A percentile compares a stretch with the other conserved stretches of the same genome.
Conservation (phyloP, 768 basidiomycete genomes). For the Auricularia sp. region DNA sequence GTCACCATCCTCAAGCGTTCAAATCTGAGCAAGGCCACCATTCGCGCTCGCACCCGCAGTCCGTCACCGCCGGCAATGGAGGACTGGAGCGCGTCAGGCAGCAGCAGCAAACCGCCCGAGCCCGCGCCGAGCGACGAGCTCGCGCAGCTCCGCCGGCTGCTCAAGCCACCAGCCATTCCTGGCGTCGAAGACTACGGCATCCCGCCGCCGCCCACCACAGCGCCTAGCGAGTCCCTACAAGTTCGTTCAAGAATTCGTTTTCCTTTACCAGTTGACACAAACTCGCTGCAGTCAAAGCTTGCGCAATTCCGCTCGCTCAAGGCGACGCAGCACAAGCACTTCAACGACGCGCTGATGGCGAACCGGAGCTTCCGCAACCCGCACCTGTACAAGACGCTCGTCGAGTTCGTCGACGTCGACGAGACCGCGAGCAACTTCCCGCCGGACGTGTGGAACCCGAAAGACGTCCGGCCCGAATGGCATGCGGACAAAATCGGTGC, state of each 20-base stretch:
- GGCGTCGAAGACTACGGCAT: slow-evolving; percentile 71
- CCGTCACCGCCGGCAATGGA: no score
- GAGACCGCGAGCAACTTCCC: slow-evolving; percentile 83
- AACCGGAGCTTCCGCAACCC: slow-evolving; percentile 93
- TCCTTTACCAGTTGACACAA: no score
- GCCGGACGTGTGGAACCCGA: slow-evolving; percentile 59
- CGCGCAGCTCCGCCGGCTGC: slow-evolving; percentile 39
- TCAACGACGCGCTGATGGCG: slow-evolving; percentile 91
- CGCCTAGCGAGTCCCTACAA: slow-evolving; percentile 53
- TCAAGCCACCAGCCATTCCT: slow-evolving; percentile 54
- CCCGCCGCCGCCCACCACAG: slow-evolving; percentile 41
- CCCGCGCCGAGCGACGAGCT: slow-evolving; percentile 29
- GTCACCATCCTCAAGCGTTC: neutral
- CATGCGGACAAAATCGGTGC: slow-evolving; percentile 70
- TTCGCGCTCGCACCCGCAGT: neutral
- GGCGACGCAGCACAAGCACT: slow-evolving; percentile 61
- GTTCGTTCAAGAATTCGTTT: no score
- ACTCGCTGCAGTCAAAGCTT: no score
- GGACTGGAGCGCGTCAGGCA: neutral
- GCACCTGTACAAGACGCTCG: slow-evolving; percentile 88
- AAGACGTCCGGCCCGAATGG: slow-evolving; percentile 55
- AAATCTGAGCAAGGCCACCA: neutral
- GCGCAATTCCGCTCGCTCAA: slow-evolving; percentile 69
- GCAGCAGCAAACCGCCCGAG: neutral
- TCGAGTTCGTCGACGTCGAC: slow-evolving; percentile 88